Evolutionary conservation across 169 alveolate species (phyloP), one percentile per base, ranked within the genome.

Genomic region (Plasmodium gaboni): DNA sequence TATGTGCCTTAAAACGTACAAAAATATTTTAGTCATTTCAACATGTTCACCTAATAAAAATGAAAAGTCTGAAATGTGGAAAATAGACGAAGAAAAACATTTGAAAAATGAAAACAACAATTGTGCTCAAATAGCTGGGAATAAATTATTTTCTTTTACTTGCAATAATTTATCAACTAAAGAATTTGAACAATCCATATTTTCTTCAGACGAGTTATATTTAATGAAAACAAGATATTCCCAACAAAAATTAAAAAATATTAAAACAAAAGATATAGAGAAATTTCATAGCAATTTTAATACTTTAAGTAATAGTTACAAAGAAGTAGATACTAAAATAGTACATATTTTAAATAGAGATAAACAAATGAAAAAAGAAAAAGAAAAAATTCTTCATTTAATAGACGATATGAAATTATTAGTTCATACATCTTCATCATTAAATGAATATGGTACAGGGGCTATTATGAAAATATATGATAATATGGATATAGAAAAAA

Each of bases 111-210:
- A 83, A 48, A 83, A 42, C 48, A 70, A 83, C 46, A 57, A 17
- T 22, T 83, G 91, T 28, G 91, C 91, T 8, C 91, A 83, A 32
- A 26, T 83, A 44, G 78, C 91, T 69, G 91, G 91, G 65, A 69
- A 68, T 42, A 83, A 83, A 44, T 55, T 83, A 32, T 83, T 83
- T 68, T 59, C 86, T 53, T 83, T 83, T 65, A 69, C 60, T 9
- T 83, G 91, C 38, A 83, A 83, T 83, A 13, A 42, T 1, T 61
- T 83, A 53, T 83, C 91, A 24, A 38, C 91, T 55, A 83, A 46
- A 32, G 91, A 69, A 48, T 83, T 83, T 50, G 78, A 60, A 83
- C 53, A 68, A 38, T 57, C 28, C 5, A 22, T 38, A 9, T 83
- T 17, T 83, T 24, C 86, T 24, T n/a, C 15, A 73, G 91, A 69